Percentiles rank a stretch among this genome's conserved stretches.
phyloP scores from a whole-genome alignment of 345 rosid species.

The Acer negundo region DNA sequence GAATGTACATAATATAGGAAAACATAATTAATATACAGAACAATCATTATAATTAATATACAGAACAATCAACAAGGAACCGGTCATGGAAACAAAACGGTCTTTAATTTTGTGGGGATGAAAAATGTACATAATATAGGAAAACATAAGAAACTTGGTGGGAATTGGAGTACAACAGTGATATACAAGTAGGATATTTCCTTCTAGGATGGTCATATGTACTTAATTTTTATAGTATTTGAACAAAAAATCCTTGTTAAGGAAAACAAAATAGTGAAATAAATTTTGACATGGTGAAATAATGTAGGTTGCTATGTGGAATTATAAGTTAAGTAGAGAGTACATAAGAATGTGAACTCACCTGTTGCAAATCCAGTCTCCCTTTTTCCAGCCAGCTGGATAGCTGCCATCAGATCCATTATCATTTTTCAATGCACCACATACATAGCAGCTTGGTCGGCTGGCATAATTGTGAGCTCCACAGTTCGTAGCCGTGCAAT shows the following conservation, averaged over 20 bases:
- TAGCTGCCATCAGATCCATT: slow-evolving; percentile 39
- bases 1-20: neutral
- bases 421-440: slow-evolving; percentile 56
- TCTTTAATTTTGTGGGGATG: neutral
- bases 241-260: neutral
- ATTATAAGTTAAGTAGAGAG: neutral
- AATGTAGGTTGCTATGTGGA: neutral
- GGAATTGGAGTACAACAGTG: neutral
- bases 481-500: slow-evolving; percentile 77
- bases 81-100: no score
- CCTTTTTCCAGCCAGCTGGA: slow-evolving; percentile 91
- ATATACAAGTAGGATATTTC: neutral
- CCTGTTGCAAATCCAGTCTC: slow-evolving; percentile 94
- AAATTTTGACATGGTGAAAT: neutral
- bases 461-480: slow-evolving; percentile 94
- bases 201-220: neutral
- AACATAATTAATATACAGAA: no score
- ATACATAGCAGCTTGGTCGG: slow-evolving; percentile 72
- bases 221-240: neutral
- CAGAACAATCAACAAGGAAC: neutral
- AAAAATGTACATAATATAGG: neutral
- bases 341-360: slow-evolving; percentile 23
- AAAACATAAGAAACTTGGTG: neutral
- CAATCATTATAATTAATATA: neutral
- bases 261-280: neutral